phyloP scores from a whole-genome alignment of 176 grass and related monocot species.

The Secale cereale region DNA sequence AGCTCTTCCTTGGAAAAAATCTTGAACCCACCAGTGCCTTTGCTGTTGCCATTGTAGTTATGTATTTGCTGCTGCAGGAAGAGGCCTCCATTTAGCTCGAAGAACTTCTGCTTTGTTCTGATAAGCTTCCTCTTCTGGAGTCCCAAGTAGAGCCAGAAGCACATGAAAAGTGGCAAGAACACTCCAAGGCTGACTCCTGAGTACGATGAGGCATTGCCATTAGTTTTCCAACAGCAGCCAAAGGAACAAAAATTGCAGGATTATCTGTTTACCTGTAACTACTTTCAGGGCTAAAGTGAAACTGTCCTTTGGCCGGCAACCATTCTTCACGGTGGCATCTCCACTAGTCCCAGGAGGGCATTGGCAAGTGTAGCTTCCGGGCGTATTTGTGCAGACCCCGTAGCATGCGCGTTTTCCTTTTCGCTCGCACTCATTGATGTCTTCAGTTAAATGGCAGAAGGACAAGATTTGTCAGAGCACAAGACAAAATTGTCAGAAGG shows the following conservation, averaged over 20 bases:
- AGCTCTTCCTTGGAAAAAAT: constrained; percentile 49
- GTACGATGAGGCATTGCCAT: neutral
- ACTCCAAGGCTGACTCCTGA: constrained; percentile 39
- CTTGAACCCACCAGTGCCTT: constrained; percentile 13
- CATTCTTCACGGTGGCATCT: neutral
- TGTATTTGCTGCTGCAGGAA: constrained; percentile 44
- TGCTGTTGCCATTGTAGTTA: constrained; percentile 1
- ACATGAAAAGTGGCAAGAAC: constrained; percentile 25
- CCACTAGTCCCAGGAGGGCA: constrained; percentile 42
- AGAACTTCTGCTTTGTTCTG: constrained; percentile 46
- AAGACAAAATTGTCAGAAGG: too few species aligned
- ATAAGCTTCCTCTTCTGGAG: constrained; percentile 47
- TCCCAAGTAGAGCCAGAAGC: constrained; percentile 27
- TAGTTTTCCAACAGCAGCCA: neutral
- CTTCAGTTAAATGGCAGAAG: neutral
- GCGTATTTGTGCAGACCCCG: constrained; percentile 38
- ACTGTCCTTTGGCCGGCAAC: constrained; percentile 41
- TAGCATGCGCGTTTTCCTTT: constrained; percentile 24
- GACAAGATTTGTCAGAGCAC: too few species aligned
- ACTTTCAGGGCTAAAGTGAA: constrained; percentile 49
- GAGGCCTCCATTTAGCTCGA: constrained; percentile 63
- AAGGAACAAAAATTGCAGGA: neutral
- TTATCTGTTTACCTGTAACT: constrained; percentile 38
- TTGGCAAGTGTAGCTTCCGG: constrained; percentile 20
- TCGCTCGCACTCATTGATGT: constrained; percentile 33